Evolutionary conservation across 805 yeast species (phyloP), one percentile per base, ranked within the genome.

Genomic region (Jamesozyma spencerorum): DNA sequence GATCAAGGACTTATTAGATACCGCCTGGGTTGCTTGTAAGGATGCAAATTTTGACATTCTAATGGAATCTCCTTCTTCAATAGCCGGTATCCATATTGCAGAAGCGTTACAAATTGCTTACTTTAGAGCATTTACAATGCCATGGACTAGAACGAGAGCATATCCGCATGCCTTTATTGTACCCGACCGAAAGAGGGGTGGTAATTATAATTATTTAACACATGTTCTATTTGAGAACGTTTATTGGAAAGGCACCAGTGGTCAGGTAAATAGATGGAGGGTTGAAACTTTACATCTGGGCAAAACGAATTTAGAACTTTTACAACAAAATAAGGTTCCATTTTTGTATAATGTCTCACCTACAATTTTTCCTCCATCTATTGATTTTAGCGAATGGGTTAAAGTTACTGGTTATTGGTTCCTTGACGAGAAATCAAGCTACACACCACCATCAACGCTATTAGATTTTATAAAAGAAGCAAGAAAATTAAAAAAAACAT

Each of bases 381-480:
- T 87, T 32, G 97, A 90, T 60, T 88, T 83, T 60, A 81, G 86
- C 13, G 96, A 86, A 57, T 90, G 97, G 97, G 75, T 90, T n/a
- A 83, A 73, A 50, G 95, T 88, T 10, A 85, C 96, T 0, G 97
- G 97, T 0, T 90, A 90, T 57, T 90, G 97, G 97, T 85, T 86
- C 51, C 66, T 90, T 50, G 81, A 87, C 52, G 88, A 84, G 50
- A 68, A 71, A 24, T 60, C 62, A 2, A 59, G 58, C 0, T 85
- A 75, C 55, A 55, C 62, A 2, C 94, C 95, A 2, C 83, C 86
- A 1, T 49, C 61, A 7, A 77, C 64, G 11, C 61, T 90, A 31
- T 46, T 62, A 0, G 65, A 66, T 5, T 90, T 90, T 52, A 76
- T 90, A 34, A 52, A 63, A 12, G 58, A 64, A 37, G 96, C 97